A percentile compares a stretch with the other conserved stretches of the same genome.
phyloP scores from a whole-genome alignment of 768 basidiomycete genomes.

The Stropharia rugosoannulata region DNA sequence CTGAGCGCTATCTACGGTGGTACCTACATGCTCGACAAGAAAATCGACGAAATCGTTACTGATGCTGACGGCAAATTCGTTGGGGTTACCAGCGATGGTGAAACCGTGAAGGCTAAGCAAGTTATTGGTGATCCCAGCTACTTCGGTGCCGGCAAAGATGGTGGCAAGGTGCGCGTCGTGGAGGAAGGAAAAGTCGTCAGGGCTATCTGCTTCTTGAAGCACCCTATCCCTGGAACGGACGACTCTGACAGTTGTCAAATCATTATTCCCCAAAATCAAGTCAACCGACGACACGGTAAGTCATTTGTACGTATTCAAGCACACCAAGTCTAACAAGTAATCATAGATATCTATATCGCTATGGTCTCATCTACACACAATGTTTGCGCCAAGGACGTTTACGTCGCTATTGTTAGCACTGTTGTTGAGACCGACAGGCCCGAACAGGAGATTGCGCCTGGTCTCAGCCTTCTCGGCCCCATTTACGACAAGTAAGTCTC shows the following conservation, averaged over 20 bases:
- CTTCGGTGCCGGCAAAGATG: conserved; percentile 71
- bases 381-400: conserved; percentile 93
- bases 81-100: conserved; percentile 85
- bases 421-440: conserved; percentile 95
- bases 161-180: conserved; percentile 82
- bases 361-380: conserved; percentile 97
- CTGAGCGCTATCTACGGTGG: conserved; percentile 98
- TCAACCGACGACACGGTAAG: conserved; percentile 87
- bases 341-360: conserved; percentile 94
- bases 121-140: conserved; percentile 98
- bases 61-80: conserved; percentile 86
- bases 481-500: conserved; percentile 87
- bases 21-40: conserved; percentile 99
- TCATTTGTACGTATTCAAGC: conserved; percentile 3
- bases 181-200: conserved; percentile 94
- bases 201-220: conserved; percentile 97
- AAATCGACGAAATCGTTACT: conserved; percentile 86
- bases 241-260: conserved; percentile 95
- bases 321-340: not conserved
- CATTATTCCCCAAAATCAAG: conserved; percentile 99
- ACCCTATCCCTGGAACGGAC: conserved; percentile 97
- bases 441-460: conserved; percentile 90
- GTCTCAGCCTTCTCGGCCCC: conserved; percentile 85
- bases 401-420: conserved; percentile 97
- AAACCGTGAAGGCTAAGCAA: conserved; percentile 95